Percentiles rank a stretch among this genome's conserved stretches.
Evolutionary conservation across 768 basidiomycete genomes (phyloP).

Genomic region (Leccinum arenicola): DNA sequence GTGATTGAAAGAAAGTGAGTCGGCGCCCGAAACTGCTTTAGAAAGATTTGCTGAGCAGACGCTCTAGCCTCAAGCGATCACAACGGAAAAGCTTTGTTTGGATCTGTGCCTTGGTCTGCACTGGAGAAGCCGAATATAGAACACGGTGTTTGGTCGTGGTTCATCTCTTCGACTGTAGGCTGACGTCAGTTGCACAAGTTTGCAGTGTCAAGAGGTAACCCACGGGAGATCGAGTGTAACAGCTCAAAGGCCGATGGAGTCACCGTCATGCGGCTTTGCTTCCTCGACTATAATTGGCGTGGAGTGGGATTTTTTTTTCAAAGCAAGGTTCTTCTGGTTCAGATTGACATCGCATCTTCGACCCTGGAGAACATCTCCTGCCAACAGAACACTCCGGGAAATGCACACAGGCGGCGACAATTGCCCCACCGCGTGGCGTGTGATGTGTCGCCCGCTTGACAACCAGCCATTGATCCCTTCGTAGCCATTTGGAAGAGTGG

Average conservation of each 20-base stretch:
- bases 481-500: background rate
- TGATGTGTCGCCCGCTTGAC: constrained; percentile 1
- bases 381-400: background rate
- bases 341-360: background rate
- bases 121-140: background rate
- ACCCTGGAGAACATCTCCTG: background rate
- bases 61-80: background rate
- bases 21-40: background rate
- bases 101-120: background rate
- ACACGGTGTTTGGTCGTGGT: background rate
- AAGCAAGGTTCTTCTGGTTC: background rate
- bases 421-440: background rate
- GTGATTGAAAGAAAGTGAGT: background rate
- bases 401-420: background rate
- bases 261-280: constrained; percentile 9
- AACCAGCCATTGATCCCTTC: background rate
- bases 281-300: background rate
- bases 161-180: background rate
- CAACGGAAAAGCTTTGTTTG: background rate
- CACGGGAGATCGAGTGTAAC: background rate
- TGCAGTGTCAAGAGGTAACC: background rate
- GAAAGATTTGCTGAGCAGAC: background rate
- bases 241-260: background rate
- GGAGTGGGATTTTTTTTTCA: background rate
- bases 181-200: background rate